Base-by-base conservation (phyloP, 2,329 filamentous ascomycete genomes). In the Colletotrichum musae region DNA sequence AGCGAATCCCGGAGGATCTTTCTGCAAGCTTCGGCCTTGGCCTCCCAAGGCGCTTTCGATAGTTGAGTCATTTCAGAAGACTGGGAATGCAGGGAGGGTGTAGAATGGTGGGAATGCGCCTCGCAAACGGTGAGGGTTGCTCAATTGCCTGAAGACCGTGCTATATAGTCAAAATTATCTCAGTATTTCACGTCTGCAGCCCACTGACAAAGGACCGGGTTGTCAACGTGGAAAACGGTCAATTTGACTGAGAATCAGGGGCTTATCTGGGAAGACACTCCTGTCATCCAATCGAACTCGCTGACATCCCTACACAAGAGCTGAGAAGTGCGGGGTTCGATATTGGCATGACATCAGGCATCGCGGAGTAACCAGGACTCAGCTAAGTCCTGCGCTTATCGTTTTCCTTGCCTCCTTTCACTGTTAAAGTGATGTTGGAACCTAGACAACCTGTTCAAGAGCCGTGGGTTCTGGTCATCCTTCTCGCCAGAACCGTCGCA, bases 1-100 rank as follows among this genome's bases (percentile, higher is more conserved):
- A 69, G 28, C 6, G 61, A 69, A 18, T 59, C 28, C 4, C 50
- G 12, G 28, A 69, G 66, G 5, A 64, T 65, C 43, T 59, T 43
- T 7, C 61, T 51, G 41, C 45, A 54, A 3, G 28, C 32, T 10
- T 64, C 60, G 6, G 54, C 60, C 54, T 54, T 69, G 41, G 24
- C 13, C n/a, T 69, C 54, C 66, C 66, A 69, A 13, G 62, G 26
- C 15, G 36, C n/a, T 2, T 28, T n/a, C 24, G 28, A 7, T n/a
- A 21, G 41, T 13, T 13, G 18, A 7, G 39, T 2, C 57, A 66
- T 54, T 12, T 16, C 54, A 4, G 18, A 15, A n/a, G 18, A 5
- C 3, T 36, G 32, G 32, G 32, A 36, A 2, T 36, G 9, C 3
- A 36, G 10, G 32, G 32, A 36, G 9, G 32, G 7, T 6, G 32